Base-by-base conservation (phyloP, 2,329 filamentous ascomycete genomes). In the Monilinia laxa region DNA sequence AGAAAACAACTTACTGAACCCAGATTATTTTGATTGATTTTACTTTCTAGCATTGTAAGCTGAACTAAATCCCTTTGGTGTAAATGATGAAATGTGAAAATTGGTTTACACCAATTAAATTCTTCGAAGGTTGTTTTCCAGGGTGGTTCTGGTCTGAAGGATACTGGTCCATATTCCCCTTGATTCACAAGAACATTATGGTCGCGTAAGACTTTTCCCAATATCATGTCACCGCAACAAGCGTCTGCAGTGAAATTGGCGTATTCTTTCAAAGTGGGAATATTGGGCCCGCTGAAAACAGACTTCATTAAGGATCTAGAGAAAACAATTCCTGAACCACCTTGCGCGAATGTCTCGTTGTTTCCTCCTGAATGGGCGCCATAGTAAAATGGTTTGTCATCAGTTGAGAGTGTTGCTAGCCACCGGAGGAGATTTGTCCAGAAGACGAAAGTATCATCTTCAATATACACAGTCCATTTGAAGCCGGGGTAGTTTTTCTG, bases 381-480 rank as follows among this genome's bases (percentile, higher is more conserved):
- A 25, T 58, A 69, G 31, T 68, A 69, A 4, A 55, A 18, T 6
- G 66, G 66, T 25, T 52, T 31, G 7, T 63, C n/a, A 12, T 69
- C 64, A 14, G 28, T n/a, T 51, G 64, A 38, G 9, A 68, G 52
- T 12, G 31, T 68, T 10, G 42, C 31, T 2, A 66, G 59, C 49
- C 55, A 65, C 2, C 18, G 40, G 12, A 69, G 59, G 5, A 66
- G 47, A 35, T 62, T 68, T 6, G 12, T 12, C 40, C 64, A 56
- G 28, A 69, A 68, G 18, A 68, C 53, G 38, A 60, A 69, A 45
- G 63, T 68, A 11, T 68, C 64, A 45, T 69, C 66, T 47, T 69
- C 68, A 11, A 69, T 68, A 54, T 69, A 69, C 25, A 69, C 53
- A 18, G 62, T 62, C 68, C 68, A 69, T 58, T 69, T 69, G 14